Conservation (phyloP, 805 yeast genomes). For the Saccharomycopsis fodiens region DNA sequence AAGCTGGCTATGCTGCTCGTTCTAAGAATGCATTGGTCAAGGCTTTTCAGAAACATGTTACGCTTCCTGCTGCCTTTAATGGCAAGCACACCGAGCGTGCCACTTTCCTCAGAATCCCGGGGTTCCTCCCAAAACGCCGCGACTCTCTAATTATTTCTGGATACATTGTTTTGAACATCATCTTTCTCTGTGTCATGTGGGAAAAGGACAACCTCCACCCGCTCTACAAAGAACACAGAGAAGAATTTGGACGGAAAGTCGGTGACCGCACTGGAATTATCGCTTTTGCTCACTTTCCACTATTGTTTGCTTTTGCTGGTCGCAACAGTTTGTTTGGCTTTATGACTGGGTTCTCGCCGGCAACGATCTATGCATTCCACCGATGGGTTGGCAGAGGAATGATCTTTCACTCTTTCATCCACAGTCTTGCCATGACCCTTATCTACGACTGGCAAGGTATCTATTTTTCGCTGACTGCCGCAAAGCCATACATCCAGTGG, state of each 20-base stretch:
- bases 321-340: constrained; percentile 62
- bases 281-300: constrained; percentile 47
- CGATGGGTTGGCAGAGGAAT: constrained; percentile 54
- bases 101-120: neutral
- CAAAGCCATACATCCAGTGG: constrained; percentile 34
- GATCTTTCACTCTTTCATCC: constrained; percentile 44
- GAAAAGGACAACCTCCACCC: constrained; percentile 24
- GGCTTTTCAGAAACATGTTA: constrained; percentile 15
- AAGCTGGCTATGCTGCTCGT: constrained; percentile 6
- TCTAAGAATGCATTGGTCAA: neutral
- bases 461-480: constrained; percentile 26
- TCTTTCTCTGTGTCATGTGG: neutral
- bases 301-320: constrained; percentile 56
- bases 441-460: constrained; percentile 36
- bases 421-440: constrained; percentile 48
- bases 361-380: constrained; percentile 57
- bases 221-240: constrained; percentile 27
- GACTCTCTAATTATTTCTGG: constrained; percentile 3
- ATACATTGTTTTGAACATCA: constrained; percentile 6
- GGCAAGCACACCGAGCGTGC: constrained; percentile 2
- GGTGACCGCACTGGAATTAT: constrained; percentile 50
- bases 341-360: constrained; percentile 53
- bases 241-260: constrained; percentile 21
- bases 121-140: constrained; percentile 5
- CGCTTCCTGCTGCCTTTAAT: neutral